Evolutionary conservation across 495 filamentous ascomycete genomes (phyloP), one percentile per base, ranked within the genome.

Genomic region (Terfezia claveryi): DNA sequence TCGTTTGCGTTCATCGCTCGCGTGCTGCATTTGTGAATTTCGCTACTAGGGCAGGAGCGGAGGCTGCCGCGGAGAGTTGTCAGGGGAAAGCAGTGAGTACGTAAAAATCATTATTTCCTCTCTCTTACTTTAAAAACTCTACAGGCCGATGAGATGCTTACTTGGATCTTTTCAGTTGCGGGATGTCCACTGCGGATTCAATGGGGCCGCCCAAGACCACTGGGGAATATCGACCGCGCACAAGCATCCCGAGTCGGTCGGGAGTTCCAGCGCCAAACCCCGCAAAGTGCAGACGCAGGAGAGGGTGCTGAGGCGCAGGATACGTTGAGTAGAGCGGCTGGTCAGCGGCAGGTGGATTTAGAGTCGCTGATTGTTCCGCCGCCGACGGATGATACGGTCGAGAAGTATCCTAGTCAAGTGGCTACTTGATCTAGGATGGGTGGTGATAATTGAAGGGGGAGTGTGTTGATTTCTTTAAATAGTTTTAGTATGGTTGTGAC

Each of bases 1-100:
- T 98, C 17, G 80, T 96, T 51, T 94, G 92, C 68, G 92, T 87
- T 11, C 91, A 98, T 68, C 89, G 93, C 68, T 84, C 91, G 8
- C 92, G 95, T 64, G 94, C 85, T 62, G 91, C 92, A 0, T 98
- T 94, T 62, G 76, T 98, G 68, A 98, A 96, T 70, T 98, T 83
- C 66, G 75, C 82, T 54, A 82, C 77, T 27, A 79, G 92, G 53
- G 77, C 83, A 46, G 80, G 74, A 2, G 91, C 91, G 10, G 91
- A 96, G 67, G 78, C 72, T 23, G 91, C 91, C 0, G 83, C 92
- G 0, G 76, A 76, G 54, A 80, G 82, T 36, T 89, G 84, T 62
- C 83, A 94, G 67, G 91, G 92, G 1, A 85, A 82, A 57, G 86
- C 85, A 1, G 75, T 96, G 36, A 81, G 50, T 51, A 51, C 2